These are phyloP conservation scores for Penstemon davidsonii DNA, from an alignment of 257 asterid species.

Conservation along the genomic window DNA sequence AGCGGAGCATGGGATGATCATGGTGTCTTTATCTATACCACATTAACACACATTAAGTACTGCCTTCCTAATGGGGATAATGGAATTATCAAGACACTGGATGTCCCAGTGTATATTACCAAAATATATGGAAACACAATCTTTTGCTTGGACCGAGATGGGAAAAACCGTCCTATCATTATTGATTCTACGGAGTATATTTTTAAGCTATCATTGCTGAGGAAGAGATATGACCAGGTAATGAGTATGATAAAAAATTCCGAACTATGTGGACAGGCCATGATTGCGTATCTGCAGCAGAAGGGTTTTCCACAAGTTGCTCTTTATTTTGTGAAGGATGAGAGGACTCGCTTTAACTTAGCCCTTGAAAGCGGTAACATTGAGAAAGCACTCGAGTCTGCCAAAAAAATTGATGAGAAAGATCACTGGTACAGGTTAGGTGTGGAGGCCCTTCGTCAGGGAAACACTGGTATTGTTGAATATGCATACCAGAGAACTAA, in stretches of 20 bases:
- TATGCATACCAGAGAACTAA: constrained; percentile 90
- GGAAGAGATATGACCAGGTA: constrained; percentile 88
- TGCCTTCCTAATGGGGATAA: constrained; percentile 98
- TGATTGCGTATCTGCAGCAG: constrained; percentile 98
- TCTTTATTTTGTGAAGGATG: constrained; percentile 95
- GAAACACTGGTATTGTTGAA: constrained; percentile 95
- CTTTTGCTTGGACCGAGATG: constrained; percentile 96
- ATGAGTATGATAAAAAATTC: constrained; percentile 95
- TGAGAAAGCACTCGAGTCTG: constrained; percentile 89
- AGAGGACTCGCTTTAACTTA: constrained; percentile 79
- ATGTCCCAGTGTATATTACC: constrained; percentile 83
- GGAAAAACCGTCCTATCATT: constrained; percentile 85
- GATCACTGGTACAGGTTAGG: constrained; percentile 95
- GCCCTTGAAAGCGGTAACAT: constrained; percentile 97
- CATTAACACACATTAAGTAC: constrained; percentile 90
- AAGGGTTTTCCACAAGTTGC: constrained; percentile 99
- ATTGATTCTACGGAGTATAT: constrained; percentile 89
- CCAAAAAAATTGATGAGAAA: constrained; percentile 85
- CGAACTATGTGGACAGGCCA: constrained; percentile 97
- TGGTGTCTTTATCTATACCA: constrained; percentile 90
- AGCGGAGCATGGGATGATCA: constrained; percentile 99
- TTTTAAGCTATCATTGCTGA: constrained; percentile 71
- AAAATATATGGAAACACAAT: constrained; percentile 83
- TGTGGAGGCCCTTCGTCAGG: constrained; percentile 98
- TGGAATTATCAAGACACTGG: constrained; percentile 93